A percentile compares a stretch with the other conserved stretches of the same genome.
These are phyloP conservation scores for Nymphaea colorata DNA, from an alignment of 164 flowering plant species.

Conservation along the genomic window DNA sequence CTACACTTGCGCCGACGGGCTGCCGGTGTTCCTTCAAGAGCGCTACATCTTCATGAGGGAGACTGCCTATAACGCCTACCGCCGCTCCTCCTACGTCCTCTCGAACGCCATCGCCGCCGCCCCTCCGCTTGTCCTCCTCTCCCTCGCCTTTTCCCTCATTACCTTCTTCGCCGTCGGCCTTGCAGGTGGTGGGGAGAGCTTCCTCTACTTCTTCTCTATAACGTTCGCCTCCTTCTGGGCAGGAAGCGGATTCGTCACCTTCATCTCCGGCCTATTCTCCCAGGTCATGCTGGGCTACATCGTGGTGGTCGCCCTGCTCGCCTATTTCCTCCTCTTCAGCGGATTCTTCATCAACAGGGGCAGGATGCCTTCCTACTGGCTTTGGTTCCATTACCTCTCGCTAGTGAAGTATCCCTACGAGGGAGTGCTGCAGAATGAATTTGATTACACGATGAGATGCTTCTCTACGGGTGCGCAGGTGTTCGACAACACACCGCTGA, in stretches of 20 bases:
- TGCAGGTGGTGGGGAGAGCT: conserved; percentile 57
- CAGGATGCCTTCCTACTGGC: conserved; percentile 75
- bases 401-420: conserved; percentile 84
- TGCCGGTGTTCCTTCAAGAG: conserved; percentile 82
- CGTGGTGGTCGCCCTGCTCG: conserved; percentile 64
- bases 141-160: conserved; percentile 45
- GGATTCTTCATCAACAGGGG: conserved; percentile 80
- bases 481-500: conserved; percentile 71
- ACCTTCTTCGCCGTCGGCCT: conserved; percentile 79
- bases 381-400: conserved; percentile 90
- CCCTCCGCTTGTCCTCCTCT: conserved; percentile 56
- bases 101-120: conserved; percentile 54
- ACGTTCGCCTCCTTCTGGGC: conserved; percentile 84
- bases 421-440: conserved; percentile 66
- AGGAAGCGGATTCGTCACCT: conserved; percentile 84
- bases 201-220: conserved; percentile 51
- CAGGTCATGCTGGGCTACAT: conserved; percentile 80
- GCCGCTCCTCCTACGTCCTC: conserved; percentile 78
- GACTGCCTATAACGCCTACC: conserved; percentile 88
- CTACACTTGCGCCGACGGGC: conserved; percentile 93
- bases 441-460: conserved; percentile 42
- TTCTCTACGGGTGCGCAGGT: conserved; percentile 68
- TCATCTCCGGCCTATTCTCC: conserved; percentile 71
- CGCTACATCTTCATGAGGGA: conserved; percentile 93
- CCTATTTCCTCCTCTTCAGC: conserved; percentile 80